Percentiles rank a stretch among this genome's conserved stretches.
Conservation (phyloP, 2,329 filamentous ascomycete genomes). For the Trichoderma oligosporum region DNA sequence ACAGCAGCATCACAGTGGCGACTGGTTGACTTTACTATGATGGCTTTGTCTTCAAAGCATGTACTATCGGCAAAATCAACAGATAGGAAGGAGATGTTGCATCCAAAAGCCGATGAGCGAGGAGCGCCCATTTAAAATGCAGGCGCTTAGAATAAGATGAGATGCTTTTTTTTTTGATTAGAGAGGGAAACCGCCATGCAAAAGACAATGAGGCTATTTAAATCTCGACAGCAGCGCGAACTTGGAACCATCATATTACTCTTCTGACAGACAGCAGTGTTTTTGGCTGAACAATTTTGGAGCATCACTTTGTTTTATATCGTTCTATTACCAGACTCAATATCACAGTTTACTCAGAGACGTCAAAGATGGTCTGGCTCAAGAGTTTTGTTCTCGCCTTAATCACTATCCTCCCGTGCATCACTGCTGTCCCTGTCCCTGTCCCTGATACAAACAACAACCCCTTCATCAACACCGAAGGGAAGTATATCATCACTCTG, state of each 20-base stretch:
- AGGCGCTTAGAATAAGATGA: not conserved
- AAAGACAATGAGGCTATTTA: not conserved
- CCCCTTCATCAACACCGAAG: constrained; percentile 28
- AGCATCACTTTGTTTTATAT: not conserved
- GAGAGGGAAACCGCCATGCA: not conserved
- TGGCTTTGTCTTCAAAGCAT: too few species aligned
- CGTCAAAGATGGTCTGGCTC: constrained; percentile 6
- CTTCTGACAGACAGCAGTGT: not conserved
- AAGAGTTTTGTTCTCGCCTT: constrained; percentile 24
- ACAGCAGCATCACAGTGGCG: too few species aligned
- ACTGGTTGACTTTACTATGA: too few species aligned
- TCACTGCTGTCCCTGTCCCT: constrained; percentile 16
- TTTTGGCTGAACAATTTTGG: not conserved
- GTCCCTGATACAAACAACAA: not conserved
- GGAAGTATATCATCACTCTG: constrained; percentile 46
- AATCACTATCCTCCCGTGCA: constrained; percentile 12
- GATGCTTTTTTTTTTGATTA: too few species aligned
- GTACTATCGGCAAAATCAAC: too few species aligned
- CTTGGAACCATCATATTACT: not conserved
- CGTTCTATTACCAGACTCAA: not conserved
- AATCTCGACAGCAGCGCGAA: not conserved
- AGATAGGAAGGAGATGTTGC: not conserved
- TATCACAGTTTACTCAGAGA: not conserved
- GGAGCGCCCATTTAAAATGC: not conserved
- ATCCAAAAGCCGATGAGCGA: not conserved